Evolutionary conservation across 73 alveolate species (phyloP), one percentile per base, ranked within the genome.

Genomic region (Symbiodinium pilosum): DNA sequence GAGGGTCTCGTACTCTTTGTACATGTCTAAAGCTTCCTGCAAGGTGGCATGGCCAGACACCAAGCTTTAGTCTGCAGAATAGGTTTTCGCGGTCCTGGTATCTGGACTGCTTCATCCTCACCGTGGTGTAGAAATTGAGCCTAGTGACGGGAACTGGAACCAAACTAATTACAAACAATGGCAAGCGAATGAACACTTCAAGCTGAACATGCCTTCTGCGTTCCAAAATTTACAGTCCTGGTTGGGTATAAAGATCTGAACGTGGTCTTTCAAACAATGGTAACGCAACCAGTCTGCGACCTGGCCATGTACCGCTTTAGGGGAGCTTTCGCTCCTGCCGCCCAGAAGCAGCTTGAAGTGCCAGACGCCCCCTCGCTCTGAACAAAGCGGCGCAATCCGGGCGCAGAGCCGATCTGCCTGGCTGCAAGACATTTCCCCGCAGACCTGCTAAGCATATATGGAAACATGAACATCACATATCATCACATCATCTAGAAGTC

Each of bases 81-180:
- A n/a, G n/a, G n/a, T n/a, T n/a, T n/a, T n/a, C n/a, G 7, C 39
- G 4, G 32, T 4, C 94, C 98, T 92, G 40, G 75, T 92, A 92
- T 41, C 98, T 73, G 21, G 98, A 92, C 51, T 92, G 98, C 98
- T 92, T 92, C 98, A 92, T 92, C 42, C 98, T 41, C 84, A 92
- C 98, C 11, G 98, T 92, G 89, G 98, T 92, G 98, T 75, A 77
- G 98, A 92, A 92, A 36, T 92, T 92, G 41, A 92, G 92, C 98
- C 92, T 89, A 24, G 87, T 18, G 59, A 6, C 14, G 59, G 6
- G 59, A n/a, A n/a, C n/a, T n/a, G n/a, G n/a, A n/a, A n/a, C n/a
- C n/a, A n/a, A n/a, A n/a, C n/a, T n/a, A n/a, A n/a, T n/a, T n/a
- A n/a, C n/a, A n/a, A n/a, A n/a, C n/a, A n/a, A n/a, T n/a, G n/a